Percentiles rank a stretch among this genome's conserved stretches.
phyloP scores from a whole-genome alignment of 2,329 filamentous ascomycete species.

The Didymosphaeria variabile region DNA sequence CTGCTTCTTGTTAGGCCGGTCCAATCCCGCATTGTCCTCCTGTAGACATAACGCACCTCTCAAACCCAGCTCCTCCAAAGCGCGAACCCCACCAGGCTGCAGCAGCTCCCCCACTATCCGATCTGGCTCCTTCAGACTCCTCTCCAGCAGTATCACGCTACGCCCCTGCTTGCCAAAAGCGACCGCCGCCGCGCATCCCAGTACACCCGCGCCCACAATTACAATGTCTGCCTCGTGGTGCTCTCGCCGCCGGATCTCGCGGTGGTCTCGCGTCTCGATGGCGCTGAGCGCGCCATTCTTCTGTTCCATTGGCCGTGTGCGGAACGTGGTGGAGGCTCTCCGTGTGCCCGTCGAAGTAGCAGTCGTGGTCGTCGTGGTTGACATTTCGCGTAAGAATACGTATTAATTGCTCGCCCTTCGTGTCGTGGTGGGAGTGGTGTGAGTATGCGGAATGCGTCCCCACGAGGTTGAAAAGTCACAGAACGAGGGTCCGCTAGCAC shows the following conservation, averaged over 20 bases:
- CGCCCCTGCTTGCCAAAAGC: constrained; percentile 88
- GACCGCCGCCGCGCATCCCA: constrained; percentile 86
- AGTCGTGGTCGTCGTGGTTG: not conserved
- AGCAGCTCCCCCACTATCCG: constrained; percentile 95
- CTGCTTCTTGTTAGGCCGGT: constrained; percentile 33
- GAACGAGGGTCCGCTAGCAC: not conserved
- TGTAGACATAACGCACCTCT: constrained; percentile 42
- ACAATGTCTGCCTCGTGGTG: constrained; percentile 81
- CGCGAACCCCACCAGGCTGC: constrained; percentile 87
- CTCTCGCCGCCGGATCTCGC: constrained; percentile 58
- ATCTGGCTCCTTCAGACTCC: constrained; percentile 89
- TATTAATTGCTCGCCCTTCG: not conserved
- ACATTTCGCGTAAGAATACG: not conserved
- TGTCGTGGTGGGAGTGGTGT: not conserved
- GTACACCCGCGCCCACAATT: constrained; percentile 88
- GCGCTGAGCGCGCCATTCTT: constrained; percentile 22
- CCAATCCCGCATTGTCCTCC: no score
- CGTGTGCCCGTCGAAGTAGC: not conserved
- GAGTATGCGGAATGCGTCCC: not conserved
- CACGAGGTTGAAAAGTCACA: not conserved
- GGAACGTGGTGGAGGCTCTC: constrained; percentile 3
- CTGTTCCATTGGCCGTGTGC: constrained; percentile 24
- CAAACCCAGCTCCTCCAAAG: constrained; percentile 82
- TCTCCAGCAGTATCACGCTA: constrained; percentile 88
- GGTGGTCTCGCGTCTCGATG: constrained; percentile 31